Conservation (phyloP, 2,329 filamentous ascomycete genomes). For the Trichoderma atroviride region DNA sequence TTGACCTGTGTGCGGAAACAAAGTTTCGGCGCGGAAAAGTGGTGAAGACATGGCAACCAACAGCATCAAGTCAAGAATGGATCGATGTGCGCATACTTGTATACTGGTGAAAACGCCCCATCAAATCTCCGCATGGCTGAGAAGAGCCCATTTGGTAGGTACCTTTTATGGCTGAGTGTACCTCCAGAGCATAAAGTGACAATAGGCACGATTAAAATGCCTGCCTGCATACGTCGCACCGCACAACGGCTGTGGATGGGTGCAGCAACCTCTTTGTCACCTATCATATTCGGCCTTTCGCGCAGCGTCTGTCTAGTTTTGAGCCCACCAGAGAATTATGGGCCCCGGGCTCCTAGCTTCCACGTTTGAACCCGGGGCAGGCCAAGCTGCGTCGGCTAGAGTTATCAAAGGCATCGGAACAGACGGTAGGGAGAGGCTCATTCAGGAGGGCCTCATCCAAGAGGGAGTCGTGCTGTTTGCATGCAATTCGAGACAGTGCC, state of each 20-base stretch:
- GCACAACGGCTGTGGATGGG: not conserved
- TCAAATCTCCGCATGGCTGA: not conserved
- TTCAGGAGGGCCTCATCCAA: not conserved
- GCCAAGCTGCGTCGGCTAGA: conserved; percentile 14
- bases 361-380: not conserved
- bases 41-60: conserved; percentile 7
- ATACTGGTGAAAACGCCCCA: not conserved
- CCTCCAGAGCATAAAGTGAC: not conserved
- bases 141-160: not conserved
- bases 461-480: not conserved
- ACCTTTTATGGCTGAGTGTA: not conserved
- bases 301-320: not conserved
- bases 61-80: not conserved
- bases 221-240: conserved; percentile 16
- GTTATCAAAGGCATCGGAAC: conserved; percentile 1
- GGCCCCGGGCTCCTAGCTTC: not conserved
- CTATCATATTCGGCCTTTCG: conserved; percentile 17
- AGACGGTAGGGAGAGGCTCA: not conserved
- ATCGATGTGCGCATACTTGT: conserved; percentile 2
- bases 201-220: not conserved
- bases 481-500: conserved; percentile 2
- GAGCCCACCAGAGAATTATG: conserved; percentile 8
- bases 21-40: conserved; percentile 9
- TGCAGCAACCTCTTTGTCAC: conserved; percentile 20
- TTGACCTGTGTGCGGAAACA: conserved; percentile 12